Base-by-base conservation (phyloP, 2,329 filamentous ascomycete species). In the Penicillium brevicompactum region DNA sequence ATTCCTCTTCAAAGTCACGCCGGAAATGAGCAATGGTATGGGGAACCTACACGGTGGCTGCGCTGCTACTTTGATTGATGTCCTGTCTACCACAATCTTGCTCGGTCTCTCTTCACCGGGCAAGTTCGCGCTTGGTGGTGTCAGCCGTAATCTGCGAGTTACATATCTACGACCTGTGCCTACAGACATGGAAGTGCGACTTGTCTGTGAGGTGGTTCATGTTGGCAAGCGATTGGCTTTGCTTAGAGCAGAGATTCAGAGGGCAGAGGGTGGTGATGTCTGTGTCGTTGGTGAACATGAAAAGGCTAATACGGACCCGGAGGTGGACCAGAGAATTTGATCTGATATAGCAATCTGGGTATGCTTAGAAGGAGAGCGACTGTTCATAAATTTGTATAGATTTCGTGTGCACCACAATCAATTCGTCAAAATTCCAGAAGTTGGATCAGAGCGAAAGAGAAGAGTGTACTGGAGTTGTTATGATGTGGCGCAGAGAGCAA, bases 31-130 rank as follows among this genome's bases (percentile, higher is more conserved):
- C 57, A 99, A 97, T 79, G 84, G 90, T 59, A 76, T 97, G 67
- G 93, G 92, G 40, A 97, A 96, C 73, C 78, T 97, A 67, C 94
- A 95, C 73, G 91, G 90, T n/a, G 94, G 94, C 16, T 87, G 84
- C 59, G 79, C 84, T 0, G 82, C 88, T 2, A 87, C 87, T 0
- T 72, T 91, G 4, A 87, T 90, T 61, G 89, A 91, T 73, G 75
- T 83, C 54, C 80, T 84, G 62, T 90, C 88, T 0, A 84, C 84
- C 3, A 69, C 84, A 16, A 77, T 84, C 3, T 71, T 90, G 11
- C 71, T 80, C 9, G 78, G 86, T 37, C 70, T 87, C 49, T 80
- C 81, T 43, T 75, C 75, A 21, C 83, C 82, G 0, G 87, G 85
- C 5, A 84, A 81, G 68, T 89, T 87, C 82, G 74, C 79, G 53